phyloP scores from a whole-genome alignment of 2,329 filamentous ascomycete genomes.

The Exophiala dermatitidis region DNA sequence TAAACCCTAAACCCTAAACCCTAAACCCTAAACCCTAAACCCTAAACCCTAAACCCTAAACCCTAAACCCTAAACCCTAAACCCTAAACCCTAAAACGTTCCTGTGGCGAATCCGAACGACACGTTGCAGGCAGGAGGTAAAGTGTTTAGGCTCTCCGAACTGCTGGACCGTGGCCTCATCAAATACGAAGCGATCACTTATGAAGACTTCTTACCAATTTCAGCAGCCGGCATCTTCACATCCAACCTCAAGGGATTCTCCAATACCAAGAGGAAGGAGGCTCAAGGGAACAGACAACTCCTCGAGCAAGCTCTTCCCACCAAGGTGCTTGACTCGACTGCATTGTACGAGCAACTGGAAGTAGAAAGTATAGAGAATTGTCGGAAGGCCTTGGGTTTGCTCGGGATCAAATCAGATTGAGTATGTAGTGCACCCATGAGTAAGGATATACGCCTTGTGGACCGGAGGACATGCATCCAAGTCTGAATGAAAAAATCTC shows the following conservation, averaged over 20 bases:
- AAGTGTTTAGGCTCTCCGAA: not conserved
- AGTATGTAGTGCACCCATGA: no score
- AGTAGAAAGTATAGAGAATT: not conserved
- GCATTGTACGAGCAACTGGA: not conserved
- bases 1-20: no score
- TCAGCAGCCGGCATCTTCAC: conserved; percentile 49
- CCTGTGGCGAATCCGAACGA: not conserved
- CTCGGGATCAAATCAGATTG: no score
- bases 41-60: no score
- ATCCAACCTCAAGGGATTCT: conserved; percentile 35
- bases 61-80: no score
- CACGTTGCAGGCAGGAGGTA: conserved; percentile 19
- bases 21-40: no score
- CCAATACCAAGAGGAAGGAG: not conserved
- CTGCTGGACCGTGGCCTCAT: conserved; percentile 34
- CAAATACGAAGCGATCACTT: conserved; percentile 41
- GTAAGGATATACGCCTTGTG: no score
- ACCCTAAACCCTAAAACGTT: not conserved
- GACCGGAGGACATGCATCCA: no score
- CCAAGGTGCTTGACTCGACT: not conserved
- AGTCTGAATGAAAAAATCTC: no score
- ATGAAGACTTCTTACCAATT: conserved; percentile 50
- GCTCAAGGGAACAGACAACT: not conserved
- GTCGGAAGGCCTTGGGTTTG: not conserved
- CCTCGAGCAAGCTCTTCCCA: not conserved